These are phyloP conservation scores for Lecanicillium sp. DNA, from an alignment of 2,329 filamentous ascomycete genomes.

Conservation along the genomic window DNA sequence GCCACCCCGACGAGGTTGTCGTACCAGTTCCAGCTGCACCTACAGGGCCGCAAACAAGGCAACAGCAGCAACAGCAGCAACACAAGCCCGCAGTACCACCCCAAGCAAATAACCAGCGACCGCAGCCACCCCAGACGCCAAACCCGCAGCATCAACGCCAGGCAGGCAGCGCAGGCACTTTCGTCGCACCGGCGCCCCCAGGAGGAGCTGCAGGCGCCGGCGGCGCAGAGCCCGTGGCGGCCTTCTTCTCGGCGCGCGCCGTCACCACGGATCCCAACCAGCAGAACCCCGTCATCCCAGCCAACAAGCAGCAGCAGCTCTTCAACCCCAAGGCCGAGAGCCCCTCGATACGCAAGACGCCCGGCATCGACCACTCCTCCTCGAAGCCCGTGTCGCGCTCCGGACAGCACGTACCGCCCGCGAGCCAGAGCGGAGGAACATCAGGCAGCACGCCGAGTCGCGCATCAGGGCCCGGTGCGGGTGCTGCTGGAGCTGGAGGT, in stretches of 20 bases:
- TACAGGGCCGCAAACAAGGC: background rate
- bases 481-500: background rate
- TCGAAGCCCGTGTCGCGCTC: conserved; percentile 65
- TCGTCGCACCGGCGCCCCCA: background rate
- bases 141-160: conserved; percentile 4
- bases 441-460: conserved; percentile 11
- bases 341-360: conserved; percentile 83
- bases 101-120: background rate
- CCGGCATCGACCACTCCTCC: conserved; percentile 74
- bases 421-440: conserved; percentile 21
- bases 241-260: conserved; percentile 14
- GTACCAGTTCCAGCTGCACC: background rate
- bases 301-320: conserved; percentile 37
- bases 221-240: conserved; percentile 7
- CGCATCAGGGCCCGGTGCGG: conserved; percentile 13
- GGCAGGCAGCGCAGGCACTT: background rate
- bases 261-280: conserved; percentile 5
- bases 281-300: conserved; percentile 28
- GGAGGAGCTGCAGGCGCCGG: background rate
- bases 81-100: background rate
- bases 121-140: conserved; percentile 11
- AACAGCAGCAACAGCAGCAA: background rate
- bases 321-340: conserved; percentile 74
- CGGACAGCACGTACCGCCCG: conserved; percentile 45
- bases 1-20: conserved; percentile 68